Percentiles rank a stretch among this genome's conserved stretches.
These are phyloP conservation scores for Phascolomyces articulosus DNA, from an alignment of 371 early-diverging fungal species.

Conservation along the genomic window DNA sequence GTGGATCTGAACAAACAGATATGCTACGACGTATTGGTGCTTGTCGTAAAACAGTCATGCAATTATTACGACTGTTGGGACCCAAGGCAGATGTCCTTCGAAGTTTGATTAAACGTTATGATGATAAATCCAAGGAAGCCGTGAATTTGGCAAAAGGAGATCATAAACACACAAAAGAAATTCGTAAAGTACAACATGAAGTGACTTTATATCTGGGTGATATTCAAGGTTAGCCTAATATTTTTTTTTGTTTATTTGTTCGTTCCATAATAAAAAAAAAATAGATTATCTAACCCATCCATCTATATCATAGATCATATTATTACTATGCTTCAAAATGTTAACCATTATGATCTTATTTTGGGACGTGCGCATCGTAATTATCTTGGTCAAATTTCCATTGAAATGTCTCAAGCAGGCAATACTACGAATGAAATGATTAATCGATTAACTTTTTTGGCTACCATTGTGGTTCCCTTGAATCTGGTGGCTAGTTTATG, in stretches of 20 bases:
- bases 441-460: slow-evolving; percentile 87
- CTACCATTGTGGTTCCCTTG: slow-evolving; percentile 85
- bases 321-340: slow-evolving; percentile 91
- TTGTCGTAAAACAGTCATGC: slow-evolving; percentile 83
- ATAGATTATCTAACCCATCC: too few species aligned
- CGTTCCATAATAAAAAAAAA: too few species aligned
- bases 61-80: slow-evolving; percentile 72
- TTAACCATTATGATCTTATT: slow-evolving; percentile 89
- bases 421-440: slow-evolving; percentile 93
- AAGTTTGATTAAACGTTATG: slow-evolving; percentile 64
- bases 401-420: slow-evolving; percentile 94
- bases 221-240: slow-evolving; percentile 69
- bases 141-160: slow-evolving; percentile 16
- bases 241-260: too few species aligned
- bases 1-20: slow-evolving; percentile 78
- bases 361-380: slow-evolving; percentile 91
- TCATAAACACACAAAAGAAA: slow-evolving; percentile 14
- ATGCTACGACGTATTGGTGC: slow-evolving; percentile 88
- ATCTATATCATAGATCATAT: slow-evolving; percentile 97
- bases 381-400: slow-evolving; percentile 94
- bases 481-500: slow-evolving; percentile 85
- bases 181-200: slow-evolving; percentile 50
- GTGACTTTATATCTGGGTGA: slow-evolving; percentile 83
- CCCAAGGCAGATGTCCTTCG: slow-evolving; percentile 87
- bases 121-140: slow-evolving; percentile 53